Evolutionary conservation across 2,329 filamentous ascomycete genomes (phyloP), one percentile per base, ranked within the genome.

Genomic region (Hypoxylon sp.): DNA sequence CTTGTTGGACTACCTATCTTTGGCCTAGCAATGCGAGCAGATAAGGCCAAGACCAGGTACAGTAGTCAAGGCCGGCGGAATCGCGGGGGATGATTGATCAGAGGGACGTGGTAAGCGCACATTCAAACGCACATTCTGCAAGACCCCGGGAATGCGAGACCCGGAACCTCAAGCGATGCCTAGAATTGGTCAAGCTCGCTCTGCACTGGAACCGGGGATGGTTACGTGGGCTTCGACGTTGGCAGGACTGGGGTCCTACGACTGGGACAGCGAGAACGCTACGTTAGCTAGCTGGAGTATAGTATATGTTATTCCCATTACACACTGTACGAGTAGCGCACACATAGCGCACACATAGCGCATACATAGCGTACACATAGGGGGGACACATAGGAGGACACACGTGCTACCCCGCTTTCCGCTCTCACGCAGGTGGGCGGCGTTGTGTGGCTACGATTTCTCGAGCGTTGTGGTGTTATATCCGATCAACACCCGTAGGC

Each of bases 331-430:
- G 15, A 32, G 42, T 51, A 32, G 6, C 32, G 46, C 21, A 21
- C 11, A 35, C 32, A 35, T 3, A 35, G 32, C 31, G 7, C 10
- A n/a, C 35, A 37, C 35, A 42, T 2, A 44, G 39, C n/a, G n/a
- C n/a, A n/a, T n/a, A n/a, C n/a, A n/a, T 51, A 32, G 6, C 32
- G 46, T n/a, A 21, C 11, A 35, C 32, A 35, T 3, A 35, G 32
- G 5, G 7, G 6, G n/a, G n/a, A n/a, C 35, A 37, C 35, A 42
- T 2, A 44, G 39, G 7, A 44, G 47, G 27, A 47, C 44, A 68
- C 68, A 68, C 62, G 68, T 68, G 68, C 65, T 68, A 68, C 62
- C 65, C 65, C 68, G 65, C 68, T 70, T 64, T 65, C 64, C 63
- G 51, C 59, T 65, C 48, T 66, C 62, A 50, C 54, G 37, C 44